Evolutionary conservation across 495 filamentous ascomycete species (phyloP), one percentile per base, ranked within the genome.

Genomic region (Collariella sp.): DNA sequence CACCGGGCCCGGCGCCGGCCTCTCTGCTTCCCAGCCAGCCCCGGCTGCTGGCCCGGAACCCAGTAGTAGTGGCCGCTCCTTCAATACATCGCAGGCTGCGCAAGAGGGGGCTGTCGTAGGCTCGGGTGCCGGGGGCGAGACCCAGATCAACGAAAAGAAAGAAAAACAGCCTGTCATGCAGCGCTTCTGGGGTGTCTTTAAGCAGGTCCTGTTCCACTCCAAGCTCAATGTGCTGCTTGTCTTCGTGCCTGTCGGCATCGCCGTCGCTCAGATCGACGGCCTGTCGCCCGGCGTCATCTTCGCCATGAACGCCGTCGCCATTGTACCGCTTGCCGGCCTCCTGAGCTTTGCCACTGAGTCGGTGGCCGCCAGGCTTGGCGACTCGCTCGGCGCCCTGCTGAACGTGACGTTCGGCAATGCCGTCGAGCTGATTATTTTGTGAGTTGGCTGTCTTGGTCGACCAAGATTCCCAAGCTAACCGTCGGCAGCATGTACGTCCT

Each of bases 341-440:
- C 74, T 94, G 46, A 83, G 81, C 62, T 80, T 85, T 70, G 88
- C 88, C 20, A 94, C 88, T 40, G 88, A 93, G 70, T 84, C 79
- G 60, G 86, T 91, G 51, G 88, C 88, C 36, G 78, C 77, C 56
- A 81, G 81, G 55, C 76, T 91, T 64, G 88, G 88, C 48, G 86
- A 91, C 61, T 88, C 87, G 15, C 70, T 91, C 45, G 88, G 87
- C 57, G 88, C 88, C 23, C 70, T 94, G 61, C 78, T 91, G 65
- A 94, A 91, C 59, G 86, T 91, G 19, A 89, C 86, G 23, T 94
- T 91, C 70, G 88, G 88, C 59, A 94, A 94, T 69, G 88, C 88
- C 20, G 88, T 94, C 2, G 88, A 94, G 71, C 70, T 94, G 62
- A 93, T 93, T 67, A 89, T 93, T 59, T 93, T 65, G 61, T 64